A percentile compares a stretch with the other conserved stretches of the same genome.
Evolutionary conservation across 1,284 basidiomycete species (phyloP).

Genomic region (Pyrrhoderma lamaoense): DNA sequence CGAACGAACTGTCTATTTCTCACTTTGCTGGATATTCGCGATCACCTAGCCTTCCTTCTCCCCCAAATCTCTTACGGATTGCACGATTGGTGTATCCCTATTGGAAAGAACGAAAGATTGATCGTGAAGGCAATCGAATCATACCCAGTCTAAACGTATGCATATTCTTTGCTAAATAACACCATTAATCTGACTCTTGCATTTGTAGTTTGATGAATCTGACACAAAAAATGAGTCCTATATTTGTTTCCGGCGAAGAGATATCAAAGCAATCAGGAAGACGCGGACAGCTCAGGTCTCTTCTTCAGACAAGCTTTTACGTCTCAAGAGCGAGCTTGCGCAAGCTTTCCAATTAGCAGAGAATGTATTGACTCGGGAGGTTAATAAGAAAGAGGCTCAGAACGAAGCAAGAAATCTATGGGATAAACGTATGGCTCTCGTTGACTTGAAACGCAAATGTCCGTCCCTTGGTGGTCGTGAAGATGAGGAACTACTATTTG

Average conservation of each 20-base stretch:
- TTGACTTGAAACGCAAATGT: constrained; percentile 75
- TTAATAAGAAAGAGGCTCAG: constrained; percentile 59
- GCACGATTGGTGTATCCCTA: constrained; percentile 71
- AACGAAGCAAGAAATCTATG: constrained; percentile 62
- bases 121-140: constrained; percentile 65
- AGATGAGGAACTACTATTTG: constrained; percentile 78
- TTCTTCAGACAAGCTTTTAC: constrained; percentile 81
- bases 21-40: constrained; percentile 58
- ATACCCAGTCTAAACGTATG: constrained; percentile 29
- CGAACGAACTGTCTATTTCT: constrained; percentile 44
- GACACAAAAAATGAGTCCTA: constrained; percentile 92
- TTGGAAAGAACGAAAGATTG: constrained; percentile 73
- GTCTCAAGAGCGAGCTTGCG: constrained; percentile 72
- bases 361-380: constrained; percentile 66
- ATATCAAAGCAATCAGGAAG: constrained; percentile 92
- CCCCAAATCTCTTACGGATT: constrained; percentile 50
- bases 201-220: constrained; percentile 75
- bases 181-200: constrained; percentile 6
- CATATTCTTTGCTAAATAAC: constrained; percentile 9
- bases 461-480: constrained; percentile 60
- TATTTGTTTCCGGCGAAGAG: constrained; percentile 94
- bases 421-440: constrained; percentile 70
- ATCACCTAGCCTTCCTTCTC: constrained; percentile 54
- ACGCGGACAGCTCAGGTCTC: constrained; percentile 87
- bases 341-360: constrained; percentile 69